Evolutionary conservation across 2,329 filamentous ascomycete species (phyloP), one percentile per base, ranked within the genome.

Genomic region (Fusarium domesticum): DNA sequence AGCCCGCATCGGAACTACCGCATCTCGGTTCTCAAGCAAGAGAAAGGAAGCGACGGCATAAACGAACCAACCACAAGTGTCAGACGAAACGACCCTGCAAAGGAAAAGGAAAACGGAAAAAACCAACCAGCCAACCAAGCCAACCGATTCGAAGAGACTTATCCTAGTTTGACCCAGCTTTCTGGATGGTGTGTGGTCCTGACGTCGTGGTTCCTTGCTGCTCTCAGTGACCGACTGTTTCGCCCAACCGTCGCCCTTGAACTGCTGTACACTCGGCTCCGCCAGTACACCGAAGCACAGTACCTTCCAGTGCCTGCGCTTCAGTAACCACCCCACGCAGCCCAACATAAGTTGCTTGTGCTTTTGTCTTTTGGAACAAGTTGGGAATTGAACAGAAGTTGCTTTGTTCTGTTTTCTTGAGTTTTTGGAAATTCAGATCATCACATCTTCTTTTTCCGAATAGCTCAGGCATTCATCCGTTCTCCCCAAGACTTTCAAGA

Each of bases 131-230:
- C 48, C 39, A n/a, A n/a, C n/a, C n/a, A n/a, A n/a, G n/a, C n/a
- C n/a, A n/a, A n/a, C 42, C 38, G 47, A 45, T 48, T 49, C 53
- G 50, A n/a, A n/a, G n/a, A n/a, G 38, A 53, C 37, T 38, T 23
- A 30, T 18, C 37, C 40, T 35, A 43, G 43, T 42, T 45, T 47
- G 37, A 50, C 50, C 47, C 38, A 32, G 39, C 33, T 42, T 38
- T 40, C 25, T 53, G 44, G 45, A 51, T 58, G 50, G 56, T 59
- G 57, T 59, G 56, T 57, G 48, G 50, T 45, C 52, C 47, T 59
- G 31, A 47, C 47, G 37, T 51, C 36, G 49, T 57, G 54, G 56
- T 59, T 45, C 41, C 49, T 59, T 46, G 56, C 51, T 46, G 39
- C 37, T 56, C 37, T 28, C 41, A 54, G 56, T 58, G 55, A 58